Base-by-base conservation (phyloP, 345 rosid genomes). In the Lepidium sativum region DNA sequence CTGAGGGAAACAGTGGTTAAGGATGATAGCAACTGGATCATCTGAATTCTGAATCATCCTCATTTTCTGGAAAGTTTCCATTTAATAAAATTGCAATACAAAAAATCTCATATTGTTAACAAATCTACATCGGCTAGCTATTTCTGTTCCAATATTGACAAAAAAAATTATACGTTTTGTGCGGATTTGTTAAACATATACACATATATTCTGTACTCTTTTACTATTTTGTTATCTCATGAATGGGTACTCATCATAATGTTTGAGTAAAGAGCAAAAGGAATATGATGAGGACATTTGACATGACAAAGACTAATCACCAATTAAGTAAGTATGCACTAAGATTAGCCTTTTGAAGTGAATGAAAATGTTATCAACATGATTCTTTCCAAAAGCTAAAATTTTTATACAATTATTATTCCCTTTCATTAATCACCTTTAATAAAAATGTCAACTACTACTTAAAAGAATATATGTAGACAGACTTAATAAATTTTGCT, bases 21-120 rank as follows among this genome's bases (percentile, higher is more conserved):
- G 53, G 81, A 82, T 74, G 71, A 58, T 27, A 74, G 78, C 17
- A 27, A 77, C 48, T 84, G 88, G 86, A 52, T 77, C 60, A 62
- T 75, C 56, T 72, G 31, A 38, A 32, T 16, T 75, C 56, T 72
- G 31, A 38, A 32, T 16, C 29, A 8, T 68, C 38, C 14, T 17
- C 6, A 27, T 14, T 25, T 14, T 38, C 10, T 23, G 42, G 8
- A 9, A n/a, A n/a, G 0, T 32, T 23, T n/a, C 16, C 25, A 53
- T 25, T 25, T 37, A 5, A 18, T 9, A 53, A 41, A 41, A 31
- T 41, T 42, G 31, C 60, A 55, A 35, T 9, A 35, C 8, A 44
- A 25, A 23, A 27, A 8, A 45, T 53, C 60, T 0, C 16, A 47
- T 47, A 45, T 56, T 56, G 48, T 27, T 35, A 47, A 67, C 57